Evolutionary conservation across 306 rosid genomes (phyloP), one percentile per base, ranked within the genome.

Genomic region (Acacia confusa): DNA sequence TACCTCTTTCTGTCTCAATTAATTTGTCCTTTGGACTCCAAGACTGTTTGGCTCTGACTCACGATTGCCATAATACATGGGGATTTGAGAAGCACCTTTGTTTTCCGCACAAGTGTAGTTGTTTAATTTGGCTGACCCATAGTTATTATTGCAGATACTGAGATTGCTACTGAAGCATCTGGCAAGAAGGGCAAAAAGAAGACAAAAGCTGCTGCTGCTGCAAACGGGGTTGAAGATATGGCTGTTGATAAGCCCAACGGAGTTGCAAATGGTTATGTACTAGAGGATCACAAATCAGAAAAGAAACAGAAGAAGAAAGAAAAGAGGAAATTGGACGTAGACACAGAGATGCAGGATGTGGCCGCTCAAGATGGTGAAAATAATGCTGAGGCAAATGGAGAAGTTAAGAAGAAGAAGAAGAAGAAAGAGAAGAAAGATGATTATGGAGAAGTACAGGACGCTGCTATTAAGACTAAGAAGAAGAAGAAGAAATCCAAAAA

Each of bases 221-320:
- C 81, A 13, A 86, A 85, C 13, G 89, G 80, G 3, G 89, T 75
- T 13, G 91, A 85, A n/a, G 65, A 87, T 44, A 79, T 87, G 87
- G 87, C 77, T 40, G 88, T 75, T 3, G 97, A 94, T 55, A 85
- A 83, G 53, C 71, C 86, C n/a, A 48, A 83, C 72, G 85, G 84
- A 66, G 50, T 38, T 81, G 71, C 88, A 78, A 89, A 91, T 79
- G 94, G 92, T 52, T 89, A 88, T 55, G 85, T 85, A 1, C 8
- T 52, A 20, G 94, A 85, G 77, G 88, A 88, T 71, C 71, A 50
- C 10, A 95, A 90, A 74, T 93, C 97, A 14, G 94, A 91, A 78
- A 92, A 90, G 96, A 94, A 90, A 79, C 90, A 86, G 86, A 90
- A 91, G 92, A 95, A 91, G 92, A 95, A 91, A 92, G 98, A 95